phyloP scores from a whole-genome alignment of 805 yeast species.

The Maudiozyma pseudohumilis region DNA sequence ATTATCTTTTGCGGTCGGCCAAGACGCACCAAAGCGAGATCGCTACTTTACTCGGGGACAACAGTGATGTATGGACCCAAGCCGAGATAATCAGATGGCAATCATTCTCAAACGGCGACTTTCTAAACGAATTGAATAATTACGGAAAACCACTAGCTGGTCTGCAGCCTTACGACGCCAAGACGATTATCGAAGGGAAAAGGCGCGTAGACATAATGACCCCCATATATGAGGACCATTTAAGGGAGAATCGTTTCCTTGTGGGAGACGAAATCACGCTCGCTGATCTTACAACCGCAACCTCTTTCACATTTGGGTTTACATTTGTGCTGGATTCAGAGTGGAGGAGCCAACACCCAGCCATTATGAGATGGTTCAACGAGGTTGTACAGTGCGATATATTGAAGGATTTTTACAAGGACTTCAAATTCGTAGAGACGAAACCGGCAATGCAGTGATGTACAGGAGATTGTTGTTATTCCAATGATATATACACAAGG shows the following conservation, averaged over 20 bases:
- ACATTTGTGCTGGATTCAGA: slow-evolving; percentile 1
- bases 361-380: background rate
- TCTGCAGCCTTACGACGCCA: background rate
- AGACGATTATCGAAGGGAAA: background rate
- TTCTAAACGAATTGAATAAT: slow-evolving; percentile 1
- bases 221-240: background rate
- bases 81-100: slow-evolving; percentile 1
- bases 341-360: background rate
- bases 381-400: background rate
- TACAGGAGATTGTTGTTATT: no score
- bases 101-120: slow-evolving; percentile 1
- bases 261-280: background rate
- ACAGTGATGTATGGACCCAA: background rate
- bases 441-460: no score
- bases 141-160: background rate
- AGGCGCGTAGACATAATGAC: background rate
- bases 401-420: background rate
- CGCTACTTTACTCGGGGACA: slow-evolving; percentile 42
- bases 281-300: background rate
- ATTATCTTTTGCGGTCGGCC: slow-evolving; percentile 36
- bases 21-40: slow-evolving; percentile 26
- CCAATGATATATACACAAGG: no score
- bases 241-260: background rate
- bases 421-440: background rate
- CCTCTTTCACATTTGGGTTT: background rate